Conservation (phyloP, 306 rosid species). For the Datisca glomerata region DNA sequence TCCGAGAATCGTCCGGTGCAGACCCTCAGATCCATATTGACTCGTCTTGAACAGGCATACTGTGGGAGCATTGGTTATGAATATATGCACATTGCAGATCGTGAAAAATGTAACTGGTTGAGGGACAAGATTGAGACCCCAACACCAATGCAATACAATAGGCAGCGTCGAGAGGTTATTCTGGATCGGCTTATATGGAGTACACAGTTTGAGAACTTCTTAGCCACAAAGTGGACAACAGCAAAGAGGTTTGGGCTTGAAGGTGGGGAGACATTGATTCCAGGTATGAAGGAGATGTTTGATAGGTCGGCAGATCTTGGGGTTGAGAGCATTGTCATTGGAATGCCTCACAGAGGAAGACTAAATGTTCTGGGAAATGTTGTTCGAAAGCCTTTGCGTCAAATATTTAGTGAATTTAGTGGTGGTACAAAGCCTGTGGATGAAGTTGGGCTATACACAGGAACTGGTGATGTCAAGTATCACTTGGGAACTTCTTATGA, state of each 20-base stretch:
- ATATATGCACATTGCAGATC: constrained; percentile 92
- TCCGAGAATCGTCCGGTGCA: constrained; percentile 94
- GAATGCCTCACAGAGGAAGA: constrained; percentile 88
- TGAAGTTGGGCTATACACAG: constrained; percentile 84
- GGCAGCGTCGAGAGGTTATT: constrained; percentile 77
- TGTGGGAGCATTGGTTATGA: constrained; percentile 92
- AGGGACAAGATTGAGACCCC: constrained; percentile 92
- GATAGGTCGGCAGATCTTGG: constrained; percentile 91
- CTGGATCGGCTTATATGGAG: constrained; percentile 94
- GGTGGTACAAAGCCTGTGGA: constrained; percentile 73
- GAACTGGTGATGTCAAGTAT: constrained; percentile 96
- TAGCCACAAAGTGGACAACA: constrained; percentile 91
- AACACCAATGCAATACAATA: constrained; percentile 40
- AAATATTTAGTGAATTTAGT: constrained; percentile 79
- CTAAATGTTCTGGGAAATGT: constrained; percentile 86
- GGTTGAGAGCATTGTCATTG: constrained; percentile 91
- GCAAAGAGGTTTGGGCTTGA: constrained; percentile 96
- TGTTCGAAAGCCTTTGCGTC: constrained; percentile 84
- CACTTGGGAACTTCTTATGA: constrained; percentile 94
- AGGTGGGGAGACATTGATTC: constrained; percentile 84
- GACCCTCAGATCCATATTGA: constrained; percentile 82
- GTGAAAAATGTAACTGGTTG: constrained; percentile 80
- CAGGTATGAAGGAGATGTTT: constrained; percentile 96
- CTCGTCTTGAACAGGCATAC: constrained; percentile 92
- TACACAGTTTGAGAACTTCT: constrained; percentile 77